Conservation (phyloP, 208 protist species). For the Trichomonas tenax region DNA sequence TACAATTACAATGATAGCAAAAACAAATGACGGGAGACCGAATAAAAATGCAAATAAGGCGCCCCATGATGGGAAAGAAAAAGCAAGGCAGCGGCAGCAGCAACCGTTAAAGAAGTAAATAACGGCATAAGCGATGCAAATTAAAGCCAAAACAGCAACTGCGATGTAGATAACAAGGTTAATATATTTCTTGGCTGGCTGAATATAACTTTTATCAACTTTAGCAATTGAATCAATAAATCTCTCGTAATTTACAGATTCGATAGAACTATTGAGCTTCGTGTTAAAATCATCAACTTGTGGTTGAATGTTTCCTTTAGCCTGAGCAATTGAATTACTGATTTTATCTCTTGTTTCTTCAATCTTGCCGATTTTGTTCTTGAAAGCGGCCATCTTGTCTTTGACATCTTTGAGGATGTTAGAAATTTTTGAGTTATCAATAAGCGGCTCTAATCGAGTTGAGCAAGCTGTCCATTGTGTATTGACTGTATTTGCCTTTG, state of each 20-base stretch:
- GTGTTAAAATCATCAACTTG: background rate
- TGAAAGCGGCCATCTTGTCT: background rate
- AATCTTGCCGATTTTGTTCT: background rate
- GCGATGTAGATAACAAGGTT: background rate
- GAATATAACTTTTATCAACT: background rate
- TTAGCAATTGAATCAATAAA: background rate
- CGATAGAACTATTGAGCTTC: background rate
- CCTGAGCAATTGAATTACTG: background rate
- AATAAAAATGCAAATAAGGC: background rate
- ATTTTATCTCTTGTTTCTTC: background rate
- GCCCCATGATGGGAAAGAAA: background rate
- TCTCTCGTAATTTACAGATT: background rate
- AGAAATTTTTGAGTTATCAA: background rate
- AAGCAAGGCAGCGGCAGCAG: background rate
- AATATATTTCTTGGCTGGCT: background rate
- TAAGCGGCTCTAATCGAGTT: background rate
- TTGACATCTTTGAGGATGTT: background rate
- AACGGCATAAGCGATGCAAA: background rate
- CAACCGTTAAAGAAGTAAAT: background rate
- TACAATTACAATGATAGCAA: background rate
- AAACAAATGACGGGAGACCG: background rate
- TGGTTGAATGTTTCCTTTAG: background rate
- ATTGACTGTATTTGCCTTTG: background rate
- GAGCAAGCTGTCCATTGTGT: background rate
- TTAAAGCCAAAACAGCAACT: background rate